A percentile compares a stretch with the other conserved stretches of the same genome.
Conservation (phyloP, 352 stramenopile species). For the Achlya hypogyna region DNA sequence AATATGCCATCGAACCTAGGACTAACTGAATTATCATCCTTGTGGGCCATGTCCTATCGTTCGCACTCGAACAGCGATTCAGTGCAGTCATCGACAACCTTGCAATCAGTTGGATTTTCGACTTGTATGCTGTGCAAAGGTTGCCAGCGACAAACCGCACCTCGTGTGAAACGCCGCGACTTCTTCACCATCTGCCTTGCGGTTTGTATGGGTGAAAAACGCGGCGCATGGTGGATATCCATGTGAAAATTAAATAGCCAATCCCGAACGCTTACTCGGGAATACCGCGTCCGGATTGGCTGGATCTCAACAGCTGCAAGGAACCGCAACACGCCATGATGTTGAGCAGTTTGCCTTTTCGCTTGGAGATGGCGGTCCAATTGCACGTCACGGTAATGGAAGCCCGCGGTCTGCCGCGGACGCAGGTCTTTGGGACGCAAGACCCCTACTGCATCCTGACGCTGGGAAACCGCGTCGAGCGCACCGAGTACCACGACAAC, state of each 20-base stretch:
- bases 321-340: background rate
- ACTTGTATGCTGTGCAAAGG: too few relatives aligned
- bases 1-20: too few relatives aligned
- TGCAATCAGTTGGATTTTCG: too few relatives aligned
- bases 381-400: conserved; percentile 8
- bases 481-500: conserved; percentile 12
- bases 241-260: background rate
- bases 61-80: too few relatives aligned
- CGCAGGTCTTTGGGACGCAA: conserved; percentile 14
- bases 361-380: background rate
- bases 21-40: too few relatives aligned
- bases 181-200: too few relatives aligned
- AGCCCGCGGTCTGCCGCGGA: background rate
- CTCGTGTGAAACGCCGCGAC: too few relatives aligned
- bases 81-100: too few relatives aligned
- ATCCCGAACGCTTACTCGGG: background rate
- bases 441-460: conserved; percentile 17
- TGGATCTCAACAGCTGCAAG: background rate
- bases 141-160: too few relatives aligned
- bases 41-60: too few relatives aligned
- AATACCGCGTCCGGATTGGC: background rate
- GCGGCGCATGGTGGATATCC: background rate
- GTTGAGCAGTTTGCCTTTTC: background rate
- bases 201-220: background rate
- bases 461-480: background rate